These are phyloP conservation scores for Viridothelium virens DNA, from an alignment of 495 filamentous ascomycete genomes.

Conservation along the genomic window DNA sequence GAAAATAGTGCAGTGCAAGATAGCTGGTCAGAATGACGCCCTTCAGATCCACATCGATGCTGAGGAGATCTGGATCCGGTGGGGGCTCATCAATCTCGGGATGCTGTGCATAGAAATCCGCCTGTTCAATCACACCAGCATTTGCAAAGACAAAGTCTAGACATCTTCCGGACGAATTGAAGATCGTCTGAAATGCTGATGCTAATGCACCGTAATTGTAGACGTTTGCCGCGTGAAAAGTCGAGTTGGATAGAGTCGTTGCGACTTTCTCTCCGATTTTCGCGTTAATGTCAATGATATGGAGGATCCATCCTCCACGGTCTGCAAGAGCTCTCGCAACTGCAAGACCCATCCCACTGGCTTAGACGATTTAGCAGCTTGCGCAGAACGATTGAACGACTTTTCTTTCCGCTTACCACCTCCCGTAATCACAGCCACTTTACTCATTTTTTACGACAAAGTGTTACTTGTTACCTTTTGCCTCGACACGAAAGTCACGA, in stretches of 20 bases:
- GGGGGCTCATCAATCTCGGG: slow-evolving; percentile 23
- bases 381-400: neutral
- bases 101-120: slow-evolving; percentile 27
- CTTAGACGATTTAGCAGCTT: neutral
- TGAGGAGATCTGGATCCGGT: slow-evolving; percentile 23
- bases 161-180: slow-evolving; percentile 19
- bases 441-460: neutral
- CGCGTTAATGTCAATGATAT: slow-evolving; percentile 29
- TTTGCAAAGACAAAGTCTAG: slow-evolving; percentile 35
- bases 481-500: neutral
- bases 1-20: slow-evolving; percentile 30
- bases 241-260: slow-evolving; percentile 14
- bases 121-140: slow-evolving; percentile 30
- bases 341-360: slow-evolving; percentile 33
- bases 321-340: slow-evolving; percentile 27
- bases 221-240: slow-evolving; percentile 29
- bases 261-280: slow-evolving; percentile 22
- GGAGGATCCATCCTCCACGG: slow-evolving; percentile 25
- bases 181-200: slow-evolving; percentile 25
- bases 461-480: neutral
- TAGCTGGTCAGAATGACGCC: slow-evolving; percentile 30
- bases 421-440: neutral
- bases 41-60: slow-evolving; percentile 30
- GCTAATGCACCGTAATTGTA: slow-evolving; percentile 24
- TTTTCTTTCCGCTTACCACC: neutral